These are phyloP conservation scores for Xylaria longipes DNA, from an alignment of 495 filamentous ascomycete species.

Conservation along the genomic window DNA sequence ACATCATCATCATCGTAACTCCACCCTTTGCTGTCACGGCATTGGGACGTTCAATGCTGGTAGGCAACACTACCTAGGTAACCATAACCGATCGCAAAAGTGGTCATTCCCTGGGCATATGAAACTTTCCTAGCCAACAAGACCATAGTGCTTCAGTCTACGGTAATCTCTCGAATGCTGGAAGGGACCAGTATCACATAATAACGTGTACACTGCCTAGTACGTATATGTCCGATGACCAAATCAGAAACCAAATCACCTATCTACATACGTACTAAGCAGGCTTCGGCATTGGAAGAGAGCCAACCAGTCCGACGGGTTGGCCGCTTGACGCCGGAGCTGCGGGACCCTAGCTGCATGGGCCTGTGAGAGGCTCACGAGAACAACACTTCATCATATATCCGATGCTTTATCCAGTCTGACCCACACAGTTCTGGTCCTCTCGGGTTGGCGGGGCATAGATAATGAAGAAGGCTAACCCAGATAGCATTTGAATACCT, in stretches of 20 bases:
- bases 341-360: constrained; percentile 17
- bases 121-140: background rate
- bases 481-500: background rate
- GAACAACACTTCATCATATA: background rate
- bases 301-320: constrained; percentile 18
- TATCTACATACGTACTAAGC: background rate
- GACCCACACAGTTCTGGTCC: background rate
- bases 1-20: constrained; percentile 1
- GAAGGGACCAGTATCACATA: background rate
- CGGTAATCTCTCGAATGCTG: background rate
- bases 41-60: background rate
- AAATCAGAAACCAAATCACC: constrained; percentile 11
- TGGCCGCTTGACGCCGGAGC: background rate
- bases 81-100: background rate
- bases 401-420: background rate
- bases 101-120: background rate
- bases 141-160: background rate
- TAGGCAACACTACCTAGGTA: background rate
- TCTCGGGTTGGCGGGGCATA: background rate
- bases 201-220: constrained; percentile 7
- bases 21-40: constrained; percentile 1
- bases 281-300: constrained; percentile 1
- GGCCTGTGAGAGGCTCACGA: constrained; percentile 1
- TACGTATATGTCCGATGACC: constrained; percentile 10
- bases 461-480: background rate